Evolutionary conservation across 805 yeast species (phyloP), one percentile per base, ranked within the genome.

Genomic region (Suhomyces xylopsoci): DNA sequence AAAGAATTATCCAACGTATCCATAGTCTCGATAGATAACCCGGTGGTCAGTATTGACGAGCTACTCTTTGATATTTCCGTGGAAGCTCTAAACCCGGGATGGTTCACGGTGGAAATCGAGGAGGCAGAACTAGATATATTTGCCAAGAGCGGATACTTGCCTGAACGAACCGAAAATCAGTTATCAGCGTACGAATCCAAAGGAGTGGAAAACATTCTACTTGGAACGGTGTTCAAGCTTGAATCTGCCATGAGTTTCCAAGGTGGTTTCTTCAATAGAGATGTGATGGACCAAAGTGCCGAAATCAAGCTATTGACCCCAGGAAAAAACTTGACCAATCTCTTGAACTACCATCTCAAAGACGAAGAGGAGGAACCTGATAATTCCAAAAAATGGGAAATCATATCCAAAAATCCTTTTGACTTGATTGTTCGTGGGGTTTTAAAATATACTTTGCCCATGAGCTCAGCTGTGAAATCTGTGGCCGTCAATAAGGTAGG

Each of bases 51-150:
- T 49, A 85, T 85, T 57, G 96, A 91, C 62, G 97, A 90, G 64
- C 72, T 93, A 46, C 80, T 91, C 0, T 90, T 93, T 71, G 89
- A 87, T 64, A 71, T 93, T 60, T 80, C 82, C 2, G 81, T 90
- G 20, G 87, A 83, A 54, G 96, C 96, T 0, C 82, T 85, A 60
- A 93, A 93, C 65, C 97, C 97, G 0, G 97, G 97, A 0, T 80
- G 92, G 69, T 76, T 91, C 58, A 77, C 87, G 2, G 82, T 91
- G 5, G 71, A 74, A 2, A 76, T 92, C 2, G 73, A 76, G 42
- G 81, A 83, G 12, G 85, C 86, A 8, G 93, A 89, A 58, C 68
- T 93, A 42, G 97, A 93, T 65, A 76, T 93, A 2, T 93, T 93
- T 74, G 97, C 93, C 1, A 85, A 84, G 60, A 81, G 88, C 46